These are phyloP conservation scores for Mytilinidion resinicola DNA, from an alignment of 495 filamentous ascomycete species.

Conservation along the genomic window DNA sequence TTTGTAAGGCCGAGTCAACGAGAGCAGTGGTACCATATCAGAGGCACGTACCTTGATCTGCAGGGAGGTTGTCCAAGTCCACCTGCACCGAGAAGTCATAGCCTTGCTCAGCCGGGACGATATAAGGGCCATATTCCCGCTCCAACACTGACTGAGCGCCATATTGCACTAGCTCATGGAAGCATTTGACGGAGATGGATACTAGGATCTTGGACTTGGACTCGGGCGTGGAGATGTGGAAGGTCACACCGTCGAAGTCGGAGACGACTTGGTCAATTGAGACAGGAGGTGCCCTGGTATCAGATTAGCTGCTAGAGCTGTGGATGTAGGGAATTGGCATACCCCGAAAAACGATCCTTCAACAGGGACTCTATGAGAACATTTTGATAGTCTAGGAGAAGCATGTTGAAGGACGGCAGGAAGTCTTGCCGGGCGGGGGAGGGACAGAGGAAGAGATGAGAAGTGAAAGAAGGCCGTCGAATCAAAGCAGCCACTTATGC, in stretches of 20 bases:
- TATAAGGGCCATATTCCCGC: constrained; percentile 89
- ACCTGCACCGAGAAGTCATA: constrained; percentile 92
- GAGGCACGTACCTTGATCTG: constrained; percentile 52
- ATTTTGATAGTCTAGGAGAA: constrained; percentile 98
- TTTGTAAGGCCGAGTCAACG: background rate
- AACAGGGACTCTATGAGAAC: constrained; percentile 93
- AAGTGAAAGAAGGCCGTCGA: background rate
- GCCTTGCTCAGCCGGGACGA: constrained; percentile 76
- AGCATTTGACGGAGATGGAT: constrained; percentile 91
- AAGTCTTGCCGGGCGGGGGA: background rate
- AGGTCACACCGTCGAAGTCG: constrained; percentile 96
- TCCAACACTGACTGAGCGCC: constrained; percentile 86
- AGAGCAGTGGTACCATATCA: background rate
- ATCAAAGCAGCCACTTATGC: no score
- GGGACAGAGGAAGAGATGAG: constrained; percentile 4
- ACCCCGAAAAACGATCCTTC: constrained; percentile 91
- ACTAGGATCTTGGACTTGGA: constrained; percentile 86
- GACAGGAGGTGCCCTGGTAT: constrained; percentile 63
- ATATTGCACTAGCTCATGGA: constrained; percentile 81
- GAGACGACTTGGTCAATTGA: constrained; percentile 96
- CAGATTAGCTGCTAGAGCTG: constrained; percentile 13
- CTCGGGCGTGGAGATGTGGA: constrained; percentile 94
- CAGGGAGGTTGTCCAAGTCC: constrained; percentile 81
- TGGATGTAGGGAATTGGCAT: constrained; percentile 27
- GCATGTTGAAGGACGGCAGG: constrained; percentile 48